Base-by-base conservation (phyloP, 805 yeast genomes). In the Scheffersomyces amazonensis region DNA sequence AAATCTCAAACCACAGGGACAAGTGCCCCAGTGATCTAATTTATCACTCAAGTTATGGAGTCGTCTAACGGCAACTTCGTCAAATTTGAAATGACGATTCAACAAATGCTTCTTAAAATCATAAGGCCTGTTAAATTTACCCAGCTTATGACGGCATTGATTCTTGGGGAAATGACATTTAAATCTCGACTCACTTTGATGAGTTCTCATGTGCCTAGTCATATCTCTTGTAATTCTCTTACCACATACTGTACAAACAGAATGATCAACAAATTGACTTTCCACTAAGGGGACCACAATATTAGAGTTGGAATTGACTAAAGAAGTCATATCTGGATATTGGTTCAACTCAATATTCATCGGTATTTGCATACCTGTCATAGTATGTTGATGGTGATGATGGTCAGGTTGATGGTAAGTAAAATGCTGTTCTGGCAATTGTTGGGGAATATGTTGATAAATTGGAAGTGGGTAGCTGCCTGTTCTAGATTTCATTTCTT, bases 91-190 rank as follows among this genome's bases (percentile, higher is more conserved):
- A 47, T 81, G 87, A 36, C 73, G 64, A 51, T 80, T 81, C 29
- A 81, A 58, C 37, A 81, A 56, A 51, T 81, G 87, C 50, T 81
- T 81, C 51, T 81, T 81, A 64, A 66, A 79, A 53, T 81, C 87
- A 53, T 81, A 81, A 5, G 83, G 83, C 34, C 87, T 63, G 58
- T 81, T 81, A 62, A 81, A 81, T 49, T 66, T 75, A 20, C 84
- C 81, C 11, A 80, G 68, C 49, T 73, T 78, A 53, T 80, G 86
- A 3, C 70, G 58, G 51, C 87, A 81, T 32, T 59, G 58, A n/a
- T 60, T 60, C 34, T 71, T 63, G 7, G 85, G 85, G 48, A 70
- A 80, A 13, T 75, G 66, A 53, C 87, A 81, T 24, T 58, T 67
- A 53, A 81, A 81, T 25, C 85, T 59, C 5, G 82, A 69, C 13